Evolutionary conservation across 78 protist species (phyloP), one percentile per base, ranked within the genome.

Genomic region (Acrasis kona): DNA sequence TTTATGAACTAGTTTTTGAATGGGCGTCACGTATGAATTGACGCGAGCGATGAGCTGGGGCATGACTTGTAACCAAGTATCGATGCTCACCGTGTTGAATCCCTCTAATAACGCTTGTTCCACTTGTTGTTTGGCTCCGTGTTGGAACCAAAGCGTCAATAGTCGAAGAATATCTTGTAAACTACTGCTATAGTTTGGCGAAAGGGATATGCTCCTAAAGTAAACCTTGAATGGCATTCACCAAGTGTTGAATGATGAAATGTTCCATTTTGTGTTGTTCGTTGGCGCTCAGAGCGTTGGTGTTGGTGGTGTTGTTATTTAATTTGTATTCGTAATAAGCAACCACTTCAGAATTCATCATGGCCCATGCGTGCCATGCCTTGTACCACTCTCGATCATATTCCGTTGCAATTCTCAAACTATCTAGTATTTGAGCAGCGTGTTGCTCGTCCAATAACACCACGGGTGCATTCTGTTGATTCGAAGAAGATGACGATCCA

Each of bases 351-450:
- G 84, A 90, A 79, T 95, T 89, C 39, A 80, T 72, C 19, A 90
- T 36, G 30, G 99, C 98, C 89, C 87, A 93, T 36, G 84, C 64
- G 85, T 93, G 98, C 98, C 98, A 95, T 12, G 96, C 98, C 58
- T 84, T 81, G 87, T 93, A 95, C 93, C 96, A 90, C 28, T 61
- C 31, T 19, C 79, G 80, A 72, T 92, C 84, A 42, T 74, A 41
- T 36, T 29, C 72, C 28, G 84, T 84, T 28, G 97, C 94, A 29
- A 19, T 9, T n/a, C 38, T 41, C 74, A 80, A 80, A 30, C 66
- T 72, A 29, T 37, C 37, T 40, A 87, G 71, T 39, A 88, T 81
- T 41, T 50, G 74, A 19, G 85, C 76, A 58, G 87, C 84, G 30
- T 74, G 12, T 0, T 41, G 28, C 72, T 82, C 84, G 58, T 40